A percentile compares a stretch with the other conserved stretches of the same genome.
Conservation (phyloP, 2,329 filamentous ascomycete genomes). For the Pseudogymnoascus sp. region DNA sequence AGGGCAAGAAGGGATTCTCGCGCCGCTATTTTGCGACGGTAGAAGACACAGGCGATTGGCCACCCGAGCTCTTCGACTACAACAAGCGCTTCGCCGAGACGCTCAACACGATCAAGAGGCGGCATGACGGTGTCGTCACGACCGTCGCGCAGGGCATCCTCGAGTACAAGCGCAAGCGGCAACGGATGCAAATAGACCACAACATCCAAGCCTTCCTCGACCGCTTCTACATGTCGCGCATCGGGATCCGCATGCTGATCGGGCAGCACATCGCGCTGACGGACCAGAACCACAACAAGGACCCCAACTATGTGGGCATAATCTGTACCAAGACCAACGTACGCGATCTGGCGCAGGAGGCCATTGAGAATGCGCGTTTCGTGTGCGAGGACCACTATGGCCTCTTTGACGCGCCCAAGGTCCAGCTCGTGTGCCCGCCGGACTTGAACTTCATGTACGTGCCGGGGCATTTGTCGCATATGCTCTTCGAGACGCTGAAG, state of each 20-base stretch:
- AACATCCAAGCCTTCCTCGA: slow-evolving; percentile 97
- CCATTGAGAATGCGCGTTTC: slow-evolving; percentile 97
- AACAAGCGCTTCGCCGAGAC: slow-evolving; percentile 85
- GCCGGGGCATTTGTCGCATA: slow-evolving; percentile 95
- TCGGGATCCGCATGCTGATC: slow-evolving; percentile 98
- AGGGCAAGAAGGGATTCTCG: slow-evolving; percentile 43
- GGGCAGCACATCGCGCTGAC: slow-evolving; percentile 96
- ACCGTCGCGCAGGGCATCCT: slow-evolving; percentile 97
- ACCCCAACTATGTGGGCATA: slow-evolving; percentile 93
- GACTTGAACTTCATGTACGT: slow-evolving; percentile 99
- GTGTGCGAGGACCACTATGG: slow-evolving; percentile 99
- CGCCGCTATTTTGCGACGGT: slow-evolving; percentile 86
- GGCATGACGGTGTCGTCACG: slow-evolving; percentile 94
- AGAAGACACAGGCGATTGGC: slow-evolving; percentile 84
- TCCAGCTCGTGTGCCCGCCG: slow-evolving; percentile 91
- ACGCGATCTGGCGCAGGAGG: slow-evolving; percentile 86
- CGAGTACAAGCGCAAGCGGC: slow-evolving; percentile 92
- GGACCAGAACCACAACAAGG: slow-evolving; percentile 80
- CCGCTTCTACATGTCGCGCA: slow-evolving; percentile 99
- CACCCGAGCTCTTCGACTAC: slow-evolving; percentile 87
- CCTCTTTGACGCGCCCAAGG: slow-evolving; percentile 89
- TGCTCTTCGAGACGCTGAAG: slow-evolving; percentile 98
- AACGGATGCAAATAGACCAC: slow-evolving; percentile 96
- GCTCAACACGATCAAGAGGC: slow-evolving; percentile 85
- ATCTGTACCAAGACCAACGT: slow-evolving; percentile 99